Base-by-base conservation (phyloP, 768 basidiomycete genomes). In the Cystobasidium ongulense region DNA sequence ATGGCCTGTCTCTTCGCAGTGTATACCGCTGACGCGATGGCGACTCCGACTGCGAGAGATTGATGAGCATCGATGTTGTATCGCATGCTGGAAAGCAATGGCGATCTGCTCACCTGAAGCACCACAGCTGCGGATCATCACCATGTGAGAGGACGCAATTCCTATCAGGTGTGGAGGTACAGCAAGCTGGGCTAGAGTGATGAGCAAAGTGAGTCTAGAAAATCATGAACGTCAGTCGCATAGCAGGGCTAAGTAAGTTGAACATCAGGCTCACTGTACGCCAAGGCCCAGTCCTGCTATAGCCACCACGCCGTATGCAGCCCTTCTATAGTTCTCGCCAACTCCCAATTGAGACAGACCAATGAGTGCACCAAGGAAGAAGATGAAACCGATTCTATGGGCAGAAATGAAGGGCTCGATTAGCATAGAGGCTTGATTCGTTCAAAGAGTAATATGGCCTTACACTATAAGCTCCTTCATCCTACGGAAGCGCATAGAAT, bases 141-240 rank as follows among this genome's bases (percentile, higher is more conserved):
- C 31, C 33, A 63, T 35, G 33, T 35, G 62, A 18, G 62, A 33
- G 25, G 62, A 63, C 18, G 21, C 18, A 27, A 63, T 63, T 21
- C 62, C 62, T 17, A 63, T 63, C 7, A 63, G 33, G 23, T 63
- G 33, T 8, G 62, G 8, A 8, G 62, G 62, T 36, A 63, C 62
- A 36, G 62, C 62, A 21, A 63, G 33, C 33, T 63, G 62, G 8
- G 62, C 62, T 36, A 63, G 33, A 7, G 62, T 63, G 33, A 63
- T 63, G 18, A 63, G 62, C 62, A 63, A 31, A 63, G 62, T 63
- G 23, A 63, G 62, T 33, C 62, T 63, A 23, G 7, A 33, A 29
- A 33, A 63, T 7, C 10, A 33, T 63, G 10, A 5, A 8, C 62
- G n/a, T 29, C 23, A 63, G 33, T 25, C 18, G 11, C 7, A 5